Evolutionary conservation across 208 protist genomes (phyloP), one percentile per base, ranked within the genome.

Genomic region (Angomonas deanei): DNA sequence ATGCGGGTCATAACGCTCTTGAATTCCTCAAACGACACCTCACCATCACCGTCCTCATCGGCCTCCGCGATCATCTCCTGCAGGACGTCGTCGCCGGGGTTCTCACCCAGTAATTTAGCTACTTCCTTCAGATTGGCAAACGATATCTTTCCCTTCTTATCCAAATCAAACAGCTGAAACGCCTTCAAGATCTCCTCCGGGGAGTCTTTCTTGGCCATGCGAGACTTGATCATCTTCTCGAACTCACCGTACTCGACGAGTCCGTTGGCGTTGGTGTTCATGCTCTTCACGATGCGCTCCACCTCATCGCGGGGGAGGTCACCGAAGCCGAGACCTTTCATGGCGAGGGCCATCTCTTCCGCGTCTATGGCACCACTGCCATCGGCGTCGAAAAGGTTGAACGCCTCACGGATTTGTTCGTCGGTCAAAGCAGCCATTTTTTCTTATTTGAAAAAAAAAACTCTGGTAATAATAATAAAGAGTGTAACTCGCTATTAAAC

Each of bases 21-120:
- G 69, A 99, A 99, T 49, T 99, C 97, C 32, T 97, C 85, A 64
- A 98, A 91, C 42, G 78, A 96, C 21, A 99, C 90, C 55, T 96
- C 93, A 32, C 97, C 97, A 76, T 98, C 97, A 38, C 96, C 90
- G 72, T 99, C 96, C 48, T 93, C 70, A 68, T 99, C 97, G 0
- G 96, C 96, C 67, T 98, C 96, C 6, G 94, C 84, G 55, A 99
- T 98, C 97, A 99, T 99, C 76, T 97, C 96, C 72, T 96, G 82
- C 30, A 99, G 74, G 32, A 99, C 97, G 6, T 98, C 97, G 54
- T 99, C 98, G 11, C 94, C 84, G 2, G 98, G 84, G 75, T 97
- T 95, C 66, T 99, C 97, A 6, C 96, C 95, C 1, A 99, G 76
- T 58, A 98, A 77, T 63, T 97, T 94, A 31, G 96, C 94, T 11